Conservation (phyloP, 2,329 filamentous ascomycete species). For the Sporothrix curviconia region DNA sequence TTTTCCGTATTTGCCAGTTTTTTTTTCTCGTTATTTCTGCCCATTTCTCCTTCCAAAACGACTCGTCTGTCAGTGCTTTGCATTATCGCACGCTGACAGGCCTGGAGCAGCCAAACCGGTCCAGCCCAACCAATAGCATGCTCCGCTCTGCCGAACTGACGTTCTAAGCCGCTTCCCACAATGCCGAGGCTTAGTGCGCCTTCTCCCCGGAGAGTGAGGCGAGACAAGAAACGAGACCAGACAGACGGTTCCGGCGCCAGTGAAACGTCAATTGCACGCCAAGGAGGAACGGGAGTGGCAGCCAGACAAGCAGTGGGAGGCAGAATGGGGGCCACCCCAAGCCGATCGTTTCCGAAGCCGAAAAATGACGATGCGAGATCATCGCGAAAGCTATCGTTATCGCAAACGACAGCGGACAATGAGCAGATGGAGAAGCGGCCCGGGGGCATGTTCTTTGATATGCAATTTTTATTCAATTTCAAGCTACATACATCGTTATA, state of each 20-base stretch:
- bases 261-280: background rate
- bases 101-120: background rate
- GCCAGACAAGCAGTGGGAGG: background rate
- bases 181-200: constrained; percentile 13
- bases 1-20: background rate
- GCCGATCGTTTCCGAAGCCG: constrained; percentile 7
- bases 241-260: background rate
- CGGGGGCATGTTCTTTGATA: background rate
- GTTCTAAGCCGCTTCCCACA: background rate
- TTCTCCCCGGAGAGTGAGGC: constrained; percentile 8
- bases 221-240: background rate
- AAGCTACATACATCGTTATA: constrained; percentile 13
- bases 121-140: background rate
- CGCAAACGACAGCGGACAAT: background rate
- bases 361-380: constrained; percentile 5
- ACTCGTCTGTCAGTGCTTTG: background rate
- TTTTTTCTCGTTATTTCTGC: background rate
- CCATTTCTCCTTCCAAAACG: background rate
- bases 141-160: constrained; percentile 13
- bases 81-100: background rate
- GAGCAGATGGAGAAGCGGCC: background rate
- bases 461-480: constrained; percentile 5
- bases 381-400: background rate
- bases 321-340: background rate
- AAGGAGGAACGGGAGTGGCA: background rate